Percentiles rank a stretch among this genome's conserved stretches.
phyloP scores from a whole-genome alignment of 768 basidiomycete species.

The Hortiboletus flavorubellus region DNA sequence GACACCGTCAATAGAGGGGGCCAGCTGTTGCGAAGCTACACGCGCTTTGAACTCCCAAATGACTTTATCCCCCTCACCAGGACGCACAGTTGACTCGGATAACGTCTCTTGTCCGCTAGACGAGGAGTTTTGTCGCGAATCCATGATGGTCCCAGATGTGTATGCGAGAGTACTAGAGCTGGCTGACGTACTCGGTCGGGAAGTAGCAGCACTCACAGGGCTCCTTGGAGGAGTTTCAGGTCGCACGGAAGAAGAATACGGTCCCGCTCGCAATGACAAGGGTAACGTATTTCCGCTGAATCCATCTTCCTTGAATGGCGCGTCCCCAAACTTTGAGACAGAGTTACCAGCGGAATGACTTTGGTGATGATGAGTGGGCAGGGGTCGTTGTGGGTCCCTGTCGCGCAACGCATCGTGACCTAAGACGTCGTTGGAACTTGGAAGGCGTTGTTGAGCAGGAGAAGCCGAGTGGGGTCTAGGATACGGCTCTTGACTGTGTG shows the following conservation, averaged over 20 bases:
- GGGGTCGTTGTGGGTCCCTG: conserved; percentile 28
- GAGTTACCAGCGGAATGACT: conserved; percentile 27
- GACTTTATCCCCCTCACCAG: conserved; percentile 30
- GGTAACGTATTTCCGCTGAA: conserved; percentile 25
- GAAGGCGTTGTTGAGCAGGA: conserved; percentile 32
- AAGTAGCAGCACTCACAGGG: conserved; percentile 53
- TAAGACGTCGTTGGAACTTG: conserved; percentile 14
- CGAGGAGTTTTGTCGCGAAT: conserved; percentile 25
- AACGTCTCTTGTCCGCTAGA: conserved; percentile 32
- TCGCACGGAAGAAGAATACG: conserved; percentile 23
- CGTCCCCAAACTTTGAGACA: conserved; percentile 31
- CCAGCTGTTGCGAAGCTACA: conserved; percentile 18
- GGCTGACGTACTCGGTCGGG: conserved; percentile 36
- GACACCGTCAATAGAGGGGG: conserved; percentile 18
- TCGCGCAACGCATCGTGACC: conserved; percentile 26
- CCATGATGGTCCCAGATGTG: conserved; percentile 27
- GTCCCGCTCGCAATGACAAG: conserved; percentile 26
- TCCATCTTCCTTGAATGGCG: conserved; percentile 29
- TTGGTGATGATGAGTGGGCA: conserved; percentile 24
- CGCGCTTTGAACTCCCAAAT: conserved; percentile 28
- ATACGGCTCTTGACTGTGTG: conserved; percentile 54
- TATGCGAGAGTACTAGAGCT: conserved; percentile 26
- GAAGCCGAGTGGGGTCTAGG: conserved; percentile 62
- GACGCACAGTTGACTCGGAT: conserved; percentile 33
- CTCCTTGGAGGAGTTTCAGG: conserved; percentile 60